Conservation (phyloP, 139 green algal genomes). For the Chlorokybus atmophyticus region DNA sequence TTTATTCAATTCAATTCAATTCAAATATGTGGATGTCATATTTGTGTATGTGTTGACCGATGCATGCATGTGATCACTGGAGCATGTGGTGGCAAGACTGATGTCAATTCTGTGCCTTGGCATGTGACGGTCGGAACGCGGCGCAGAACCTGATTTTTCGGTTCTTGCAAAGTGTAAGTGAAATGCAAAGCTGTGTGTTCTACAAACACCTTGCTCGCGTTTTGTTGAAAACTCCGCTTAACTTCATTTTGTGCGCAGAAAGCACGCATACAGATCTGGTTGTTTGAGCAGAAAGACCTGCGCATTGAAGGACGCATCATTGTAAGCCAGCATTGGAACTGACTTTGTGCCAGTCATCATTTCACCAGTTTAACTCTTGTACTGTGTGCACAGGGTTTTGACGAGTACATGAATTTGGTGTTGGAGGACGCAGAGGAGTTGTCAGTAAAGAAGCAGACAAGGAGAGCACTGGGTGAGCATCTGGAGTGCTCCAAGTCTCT, state of each 20-base stretch:
- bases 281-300: slow-evolving; percentile 88
- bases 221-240: neutral
- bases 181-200: neutral
- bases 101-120: no score
- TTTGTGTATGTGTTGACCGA: no score
- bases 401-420: slow-evolving; percentile 99
- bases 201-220: neutral
- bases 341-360: neutral
- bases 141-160: slow-evolving; percentile 95
- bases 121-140: no score
- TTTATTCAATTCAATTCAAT: no score
- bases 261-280: slow-evolving; percentile 87
- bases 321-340: slow-evolving; percentile 26
- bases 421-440: slow-evolving; percentile 96
- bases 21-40: no score
- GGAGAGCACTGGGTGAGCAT: slow-evolving; percentile 64
- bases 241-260: slow-evolving; percentile 28
- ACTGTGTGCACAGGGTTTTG: slow-evolving; percentile 55
- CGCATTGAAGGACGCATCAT: slow-evolving; percentile 93
- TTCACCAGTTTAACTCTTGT: neutral
- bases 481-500: neutral
- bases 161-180: slow-evolving; percentile 76
- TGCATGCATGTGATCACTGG: no score
- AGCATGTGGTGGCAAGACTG: no score
- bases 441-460: slow-evolving; percentile 78